Base-by-base conservation (phyloP, 345 rosid genomes). In the Cardamine resedifolia region DNA sequence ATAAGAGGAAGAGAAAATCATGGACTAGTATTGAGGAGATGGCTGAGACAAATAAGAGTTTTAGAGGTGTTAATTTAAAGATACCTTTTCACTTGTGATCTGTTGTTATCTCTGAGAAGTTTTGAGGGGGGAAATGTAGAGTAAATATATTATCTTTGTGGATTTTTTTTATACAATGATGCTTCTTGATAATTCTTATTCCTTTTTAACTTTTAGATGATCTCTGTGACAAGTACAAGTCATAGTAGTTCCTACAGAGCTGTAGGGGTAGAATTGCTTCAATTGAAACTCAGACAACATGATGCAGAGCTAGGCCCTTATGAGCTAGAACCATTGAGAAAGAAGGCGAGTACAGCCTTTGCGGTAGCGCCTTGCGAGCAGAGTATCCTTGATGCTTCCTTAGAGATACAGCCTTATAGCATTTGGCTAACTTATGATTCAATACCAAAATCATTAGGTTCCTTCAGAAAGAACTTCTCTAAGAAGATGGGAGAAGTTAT, bases 11-110 rank as follows among this genome's bases (percentile, higher is more conserved):
- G 78, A 68, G 74, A 31, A 68, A 59, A n/a, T 6, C 48, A 50
- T 59, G 62, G 73, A 74, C 78, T 20, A 31, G 62, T 41, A 41
- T 51, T 27, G 66, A 74, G 34, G 71, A 73, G 49, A 33, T 33
- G 16, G 49, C 66, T 47, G 68, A 59, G 56, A 21, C 68, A 2
- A 74, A 39, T 47, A 68, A 51, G 64, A 57, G 33, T 26, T 73
- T 23, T 20, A 50, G 34, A 18, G 10, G 8, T 72, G 48, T 28
- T 10, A 58, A 50, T 56, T 67, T 33, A 0, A 75, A 61, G 31
- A 33, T 68, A 43, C 79, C 74, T 41, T 61, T 75, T 61, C 50
- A 3, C 33, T 75, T 75, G 74, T 75, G 49, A 74, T 64, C 7
- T 18, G 0, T 41, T 18, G 33, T 69, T 23, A n/a, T 45, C 31